Evolutionary conservation across 106 monocot species (phyloP).

Genomic region (Allium fistulosum): DNA sequence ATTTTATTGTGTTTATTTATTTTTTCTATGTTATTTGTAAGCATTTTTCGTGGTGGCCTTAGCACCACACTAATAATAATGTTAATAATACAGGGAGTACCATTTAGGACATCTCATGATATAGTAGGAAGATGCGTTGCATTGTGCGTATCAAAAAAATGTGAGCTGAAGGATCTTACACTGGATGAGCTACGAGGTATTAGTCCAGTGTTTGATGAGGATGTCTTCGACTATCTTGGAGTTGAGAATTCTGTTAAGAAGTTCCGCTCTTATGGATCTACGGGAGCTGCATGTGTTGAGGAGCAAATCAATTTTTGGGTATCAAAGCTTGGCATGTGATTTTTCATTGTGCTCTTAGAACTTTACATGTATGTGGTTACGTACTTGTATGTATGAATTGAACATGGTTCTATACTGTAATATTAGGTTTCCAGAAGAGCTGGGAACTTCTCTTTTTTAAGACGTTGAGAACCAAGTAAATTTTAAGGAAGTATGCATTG

Average conservation of each 20-base stretch:
- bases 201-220: slow-evolving; percentile 59
- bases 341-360: no score
- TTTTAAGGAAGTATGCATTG: no score
- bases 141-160: slow-evolving; percentile 62
- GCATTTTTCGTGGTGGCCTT: no score
- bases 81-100: slow-evolving; percentile 48
- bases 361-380: no score
- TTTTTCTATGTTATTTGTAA: no score
- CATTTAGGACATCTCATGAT: slow-evolving; percentile 94
- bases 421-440: no score
- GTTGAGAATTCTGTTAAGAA: slow-evolving; percentile 72
- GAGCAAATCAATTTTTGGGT: slow-evolving; percentile 74
- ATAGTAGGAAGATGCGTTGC: slow-evolving; percentile 92
- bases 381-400: no score
- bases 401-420: no score
- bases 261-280: slow-evolving; percentile 90
- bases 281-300: slow-evolving; percentile 65
- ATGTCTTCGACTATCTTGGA: slow-evolving; percentile 84
- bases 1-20: no score
- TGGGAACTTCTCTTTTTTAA: no score
- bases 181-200: slow-evolving; percentile 52
- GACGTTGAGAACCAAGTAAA: no score
- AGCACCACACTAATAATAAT: no score
- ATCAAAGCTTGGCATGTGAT: slow-evolving; percentile 39
- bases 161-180: slow-evolving; percentile 60